phyloP scores from a whole-genome alignment of 352 stramenopile genomes.

The Phytopythium vexans region DNA sequence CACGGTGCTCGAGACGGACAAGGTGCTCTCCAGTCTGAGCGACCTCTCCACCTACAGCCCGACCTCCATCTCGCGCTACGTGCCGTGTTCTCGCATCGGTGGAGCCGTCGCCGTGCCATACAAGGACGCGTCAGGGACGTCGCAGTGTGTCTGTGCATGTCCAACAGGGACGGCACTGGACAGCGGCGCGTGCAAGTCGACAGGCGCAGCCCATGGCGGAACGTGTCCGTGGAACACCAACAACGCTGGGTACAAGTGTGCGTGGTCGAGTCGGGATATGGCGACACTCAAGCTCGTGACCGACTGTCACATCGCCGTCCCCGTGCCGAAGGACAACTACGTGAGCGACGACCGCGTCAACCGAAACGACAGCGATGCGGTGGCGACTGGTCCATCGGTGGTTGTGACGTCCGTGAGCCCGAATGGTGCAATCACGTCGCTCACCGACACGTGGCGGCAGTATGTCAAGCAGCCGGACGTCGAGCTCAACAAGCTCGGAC shows the following conservation, averaged over 20 bases:
- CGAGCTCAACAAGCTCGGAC: conserved; percentile 27
- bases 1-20: neutral
- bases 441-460: conserved; percentile 20
- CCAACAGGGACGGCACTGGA: conserved; percentile 18
- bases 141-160: conserved; percentile 40
- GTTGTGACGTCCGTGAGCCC: conserved; percentile 4
- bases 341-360: conserved; percentile 35
- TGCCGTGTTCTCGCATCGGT: conserved; percentile 18
- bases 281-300: neutral
- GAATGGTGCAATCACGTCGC: neutral
- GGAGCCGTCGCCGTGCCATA: conserved; percentile 26
- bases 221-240: neutral
- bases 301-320: conserved; percentile 9
- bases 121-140: conserved; percentile 10
- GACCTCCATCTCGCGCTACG: conserved; percentile 19
- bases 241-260: neutral
- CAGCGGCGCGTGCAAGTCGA: conserved; percentile 13
- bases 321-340: conserved; percentile 58
- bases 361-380: conserved; percentile 7
- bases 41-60: conserved; percentile 42
- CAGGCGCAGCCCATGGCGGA: neutral
- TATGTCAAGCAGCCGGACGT: conserved; percentile 23
- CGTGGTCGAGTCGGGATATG: neutral
- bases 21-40: neutral
- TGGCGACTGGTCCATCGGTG: conserved; percentile 5